phyloP scores from a whole-genome alignment of 1,139 yeast species.

The Candida tropicalis region DNA sequence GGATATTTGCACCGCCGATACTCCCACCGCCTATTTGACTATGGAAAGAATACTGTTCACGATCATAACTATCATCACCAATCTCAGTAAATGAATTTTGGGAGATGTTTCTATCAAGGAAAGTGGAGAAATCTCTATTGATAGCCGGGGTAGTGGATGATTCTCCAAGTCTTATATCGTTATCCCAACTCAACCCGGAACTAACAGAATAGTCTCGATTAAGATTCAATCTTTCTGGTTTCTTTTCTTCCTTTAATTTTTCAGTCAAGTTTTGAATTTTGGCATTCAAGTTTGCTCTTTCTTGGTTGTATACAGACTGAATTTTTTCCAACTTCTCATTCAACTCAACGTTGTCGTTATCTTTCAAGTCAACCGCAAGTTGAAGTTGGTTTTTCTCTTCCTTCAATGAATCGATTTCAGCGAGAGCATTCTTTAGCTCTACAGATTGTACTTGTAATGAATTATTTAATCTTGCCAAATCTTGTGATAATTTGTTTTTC shows the following conservation, averaged over 20 bases:
- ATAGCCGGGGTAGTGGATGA: conserved; percentile 37
- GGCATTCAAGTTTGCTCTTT: conserved; percentile 29
- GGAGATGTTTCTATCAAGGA: conserved; percentile 22
- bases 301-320: conserved; percentile 32
- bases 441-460: conserved; percentile 25
- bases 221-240: conserved; percentile 17
- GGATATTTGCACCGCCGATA: conserved; percentile 18
- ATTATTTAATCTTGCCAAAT: conserved; percentile 28
- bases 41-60: conserved; percentile 11
- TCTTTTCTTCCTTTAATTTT: conserved; percentile 15
- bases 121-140: conserved; percentile 17
- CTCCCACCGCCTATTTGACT: conserved; percentile 9
- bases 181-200: conserved; percentile 17
- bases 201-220: conserved; percentile 16
- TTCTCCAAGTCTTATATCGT: conserved; percentile 36
- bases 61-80: conserved; percentile 18
- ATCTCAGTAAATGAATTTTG: conserved; percentile 25
- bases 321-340: conserved; percentile 34
- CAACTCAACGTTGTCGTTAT: conserved; percentile 27
- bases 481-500: conserved; percentile 32
- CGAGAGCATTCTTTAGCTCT: conserved; percentile 24
- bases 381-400: conserved; percentile 23
- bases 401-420: conserved; percentile 15
- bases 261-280: conserved; percentile 30
- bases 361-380: conserved; percentile 27